Conservation (phyloP, 2,329 filamentous ascomycete genomes). For the Sclerotinia glacialis region DNA sequence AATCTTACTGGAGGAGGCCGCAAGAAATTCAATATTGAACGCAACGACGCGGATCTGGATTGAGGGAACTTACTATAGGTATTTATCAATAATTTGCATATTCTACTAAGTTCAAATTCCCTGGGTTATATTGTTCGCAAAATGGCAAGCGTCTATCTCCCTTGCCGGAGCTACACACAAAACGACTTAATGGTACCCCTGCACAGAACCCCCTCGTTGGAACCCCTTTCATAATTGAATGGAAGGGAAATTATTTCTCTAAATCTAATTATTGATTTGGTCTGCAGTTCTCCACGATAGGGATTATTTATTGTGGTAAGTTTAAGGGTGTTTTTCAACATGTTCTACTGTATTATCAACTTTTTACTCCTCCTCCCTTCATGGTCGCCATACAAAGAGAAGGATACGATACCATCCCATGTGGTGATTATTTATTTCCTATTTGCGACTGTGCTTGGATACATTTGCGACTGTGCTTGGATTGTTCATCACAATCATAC, state of each 20-base stretch:
- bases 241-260: conserved; percentile 10
- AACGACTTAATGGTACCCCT: conserved; percentile 18
- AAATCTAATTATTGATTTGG: conserved; percentile 6
- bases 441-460: not conserved
- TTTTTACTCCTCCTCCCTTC: not conserved
- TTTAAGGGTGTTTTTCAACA: not conserved
- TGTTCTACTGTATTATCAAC: not conserved
- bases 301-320: conserved; percentile 8
- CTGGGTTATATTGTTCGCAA: conserved; percentile 19
- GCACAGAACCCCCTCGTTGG: conserved; percentile 6
- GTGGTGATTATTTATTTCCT: not conserved
- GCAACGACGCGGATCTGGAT: conserved; percentile 58
- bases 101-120: conserved; percentile 20
- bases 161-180: conserved; percentile 20
- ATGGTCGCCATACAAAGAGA: conserved; percentile 4
- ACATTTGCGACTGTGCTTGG: not conserved
- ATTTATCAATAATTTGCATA: conserved; percentile 31
- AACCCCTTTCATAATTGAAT: conserved; percentile 16
- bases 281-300: not conserved
- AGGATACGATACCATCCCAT: not conserved
- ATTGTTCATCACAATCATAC: conserved; percentile 1
- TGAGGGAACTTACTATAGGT: conserved; percentile 27
- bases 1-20: conserved; percentile 79
- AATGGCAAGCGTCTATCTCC: conserved; percentile 23
- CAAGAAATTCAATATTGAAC: conserved; percentile 83